These are phyloP conservation scores for Comarum palustre DNA, from an alignment of 306 rosid species.

Conservation along the genomic window DNA sequence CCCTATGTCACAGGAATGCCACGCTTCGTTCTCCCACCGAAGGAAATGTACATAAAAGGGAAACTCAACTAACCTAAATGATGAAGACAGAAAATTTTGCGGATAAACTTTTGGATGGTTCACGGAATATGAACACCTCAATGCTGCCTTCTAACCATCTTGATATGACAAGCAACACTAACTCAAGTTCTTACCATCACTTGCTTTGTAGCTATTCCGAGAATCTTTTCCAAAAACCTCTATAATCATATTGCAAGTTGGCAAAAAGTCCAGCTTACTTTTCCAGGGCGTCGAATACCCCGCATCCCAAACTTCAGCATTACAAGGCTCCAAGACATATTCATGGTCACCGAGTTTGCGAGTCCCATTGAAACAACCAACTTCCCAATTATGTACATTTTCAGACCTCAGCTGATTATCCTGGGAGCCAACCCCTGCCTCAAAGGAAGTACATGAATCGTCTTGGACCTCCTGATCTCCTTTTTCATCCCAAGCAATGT, in stretches of 20 bases:
- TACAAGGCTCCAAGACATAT: slow-evolving; percentile 64
- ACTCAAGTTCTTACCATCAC: slow-evolving; percentile 60
- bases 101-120: slow-evolving; percentile 31
- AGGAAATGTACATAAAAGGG: slow-evolving; percentile 46
- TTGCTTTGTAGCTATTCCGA: slow-evolving; percentile 36
- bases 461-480: slow-evolving; percentile 50
- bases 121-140: slow-evolving; percentile 29
- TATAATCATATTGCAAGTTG: slow-evolving; percentile 81
- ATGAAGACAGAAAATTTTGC: neutral
- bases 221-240: slow-evolving; percentile 77
- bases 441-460: slow-evolving; percentile 54
- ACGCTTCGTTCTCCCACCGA: slow-evolving; percentile 29
- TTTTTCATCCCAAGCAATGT: slow-evolving; percentile 33
- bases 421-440: slow-evolving; percentile 32
- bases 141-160: slow-evolving; percentile 26
- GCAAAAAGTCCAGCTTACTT: slow-evolving; percentile 63
- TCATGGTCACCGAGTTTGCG: slow-evolving; percentile 47
- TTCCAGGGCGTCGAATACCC: slow-evolving; percentile 53
- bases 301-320: slow-evolving; percentile 62
- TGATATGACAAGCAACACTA: slow-evolving; percentile 22
- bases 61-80: slow-evolving; percentile 29
- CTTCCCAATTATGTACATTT: slow-evolving; percentile 46
- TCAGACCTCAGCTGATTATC: slow-evolving; percentile 42
- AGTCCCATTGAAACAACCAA: slow-evolving; percentile 37
- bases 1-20: slow-evolving; percentile 51